phyloP scores from a whole-genome alignment of 768 basidiomycete genomes.

The Flagelloscypha sp. region DNA sequence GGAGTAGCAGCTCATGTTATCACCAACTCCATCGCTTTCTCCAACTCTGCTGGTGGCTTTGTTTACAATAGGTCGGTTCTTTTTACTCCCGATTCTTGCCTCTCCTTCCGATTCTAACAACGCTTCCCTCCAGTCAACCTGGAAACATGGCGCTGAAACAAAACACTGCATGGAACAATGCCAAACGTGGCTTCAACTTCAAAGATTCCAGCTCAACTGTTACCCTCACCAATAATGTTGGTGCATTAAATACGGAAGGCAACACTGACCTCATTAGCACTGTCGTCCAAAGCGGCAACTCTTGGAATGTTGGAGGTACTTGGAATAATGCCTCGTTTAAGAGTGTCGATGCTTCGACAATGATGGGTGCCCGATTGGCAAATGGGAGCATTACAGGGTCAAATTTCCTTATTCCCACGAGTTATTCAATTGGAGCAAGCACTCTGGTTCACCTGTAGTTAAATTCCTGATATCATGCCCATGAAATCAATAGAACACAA shows the following conservation, averaged over 20 bases:
- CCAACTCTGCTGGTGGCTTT: not conserved
- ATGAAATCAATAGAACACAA: no score
- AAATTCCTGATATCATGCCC: no score
- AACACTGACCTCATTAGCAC: not conserved
- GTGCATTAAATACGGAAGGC: not conserved
- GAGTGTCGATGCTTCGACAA: not conserved
- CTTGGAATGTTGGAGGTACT: slow-evolving; percentile 1
- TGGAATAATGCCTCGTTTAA: not conserved
- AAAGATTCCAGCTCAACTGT: not conserved
- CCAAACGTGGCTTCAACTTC: not conserved
- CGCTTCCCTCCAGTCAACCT: not conserved
- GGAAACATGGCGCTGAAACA: not conserved
- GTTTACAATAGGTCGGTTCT: no score
- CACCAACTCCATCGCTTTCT: slow-evolving; percentile 2
- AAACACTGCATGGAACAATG: slow-evolving; percentile 3
- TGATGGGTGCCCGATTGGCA: not conserved
- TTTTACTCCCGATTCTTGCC: no score
- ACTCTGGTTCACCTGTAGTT: no score
- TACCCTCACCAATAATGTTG: not conserved
- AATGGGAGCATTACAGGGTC: not conserved
- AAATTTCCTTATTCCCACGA: not conserved
- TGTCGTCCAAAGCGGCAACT: not conserved
- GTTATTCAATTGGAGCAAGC: no score
- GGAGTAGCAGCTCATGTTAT: not conserved
- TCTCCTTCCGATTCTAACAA: no score